These are phyloP conservation scores for Linaria vulgaris DNA, from an alignment of 257 asterid genomes.

Conservation along the genomic window DNA sequence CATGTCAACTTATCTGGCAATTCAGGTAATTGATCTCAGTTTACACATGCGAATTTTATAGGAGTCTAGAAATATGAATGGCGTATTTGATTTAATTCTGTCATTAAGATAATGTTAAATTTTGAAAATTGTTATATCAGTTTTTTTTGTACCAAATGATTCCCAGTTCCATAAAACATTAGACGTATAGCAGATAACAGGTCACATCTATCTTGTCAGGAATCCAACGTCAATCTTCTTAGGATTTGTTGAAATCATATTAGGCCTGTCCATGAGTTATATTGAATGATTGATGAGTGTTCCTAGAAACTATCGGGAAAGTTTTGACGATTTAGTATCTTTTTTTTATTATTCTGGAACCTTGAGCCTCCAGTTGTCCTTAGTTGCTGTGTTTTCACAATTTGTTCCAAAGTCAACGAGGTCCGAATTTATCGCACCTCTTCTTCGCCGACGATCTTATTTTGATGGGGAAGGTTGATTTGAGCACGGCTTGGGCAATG, in stretches of 20 bases:
- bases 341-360: constrained; percentile 5
- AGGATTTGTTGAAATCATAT: constrained; percentile 6
- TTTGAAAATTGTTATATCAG: not conserved
- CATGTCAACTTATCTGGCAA: constrained; percentile 80
- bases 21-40: constrained; percentile 60
- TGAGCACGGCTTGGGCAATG: too few relatives aligned
- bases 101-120: not conserved
- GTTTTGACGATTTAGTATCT: constrained; percentile 1
- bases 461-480: too few relatives aligned
- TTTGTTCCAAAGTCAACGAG: not conserved
- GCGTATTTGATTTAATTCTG: constrained; percentile 6
- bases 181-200: not conserved
- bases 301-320: constrained; percentile 6
- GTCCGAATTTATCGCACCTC: too few relatives aligned
- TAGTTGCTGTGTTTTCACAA: not conserved
- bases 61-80: too few relatives aligned
- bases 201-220: constrained; percentile 1
- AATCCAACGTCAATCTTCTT: not conserved
- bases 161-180: not conserved
- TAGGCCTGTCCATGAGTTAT: constrained; percentile 1
- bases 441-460: too few relatives aligned
- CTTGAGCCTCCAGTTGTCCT: constrained; percentile 15
- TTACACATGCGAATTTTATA: constrained; percentile 9
- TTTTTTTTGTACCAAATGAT: not conserved
- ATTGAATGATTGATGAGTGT: constrained; percentile 1